A percentile compares a stretch with the other conserved stretches of the same genome.
Conservation (phyloP, 352 stramenopile genomes). For the Elongisporangium senticosum region DNA sequence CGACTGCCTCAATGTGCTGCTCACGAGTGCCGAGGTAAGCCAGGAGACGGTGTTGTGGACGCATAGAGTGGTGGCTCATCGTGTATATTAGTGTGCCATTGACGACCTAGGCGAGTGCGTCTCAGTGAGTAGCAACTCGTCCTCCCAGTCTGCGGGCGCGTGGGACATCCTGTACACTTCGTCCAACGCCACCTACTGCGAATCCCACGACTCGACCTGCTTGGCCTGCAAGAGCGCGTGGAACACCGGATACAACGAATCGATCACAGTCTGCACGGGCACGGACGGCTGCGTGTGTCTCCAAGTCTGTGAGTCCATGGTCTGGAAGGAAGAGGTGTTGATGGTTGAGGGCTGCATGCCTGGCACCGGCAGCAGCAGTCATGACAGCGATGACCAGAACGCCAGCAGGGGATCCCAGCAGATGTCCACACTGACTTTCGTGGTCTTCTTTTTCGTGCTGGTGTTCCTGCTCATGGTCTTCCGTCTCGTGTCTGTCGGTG, state of each 20-base stretch:
- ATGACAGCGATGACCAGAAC: background rate
- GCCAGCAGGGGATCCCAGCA: background rate
- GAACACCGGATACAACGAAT: conserved; percentile 10
- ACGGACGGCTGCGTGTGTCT: conserved; percentile 37
- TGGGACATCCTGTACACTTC: conserved; percentile 7
- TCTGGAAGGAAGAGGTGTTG: conserved; percentile 21
- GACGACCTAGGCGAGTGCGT: conserved; percentile 29
- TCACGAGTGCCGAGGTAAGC: conserved; percentile 13
- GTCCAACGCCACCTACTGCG: conserved; percentile 36
- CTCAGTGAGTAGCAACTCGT: background rate
- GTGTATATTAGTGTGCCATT: conserved; percentile 24
- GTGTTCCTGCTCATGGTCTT: background rate
- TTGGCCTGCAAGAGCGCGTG: conserved; percentile 21
- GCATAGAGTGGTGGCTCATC: background rate
- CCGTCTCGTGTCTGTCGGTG: background rate
- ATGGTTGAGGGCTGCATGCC: conserved; percentile 7
- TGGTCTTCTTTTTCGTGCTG: conserved; percentile 5
- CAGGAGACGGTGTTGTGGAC: too few relatives aligned
- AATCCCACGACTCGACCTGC: conserved; percentile 26
- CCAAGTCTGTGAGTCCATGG: conserved; percentile 21
- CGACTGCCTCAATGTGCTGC: conserved; percentile 27
- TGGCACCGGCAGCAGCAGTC: conserved; percentile 10
- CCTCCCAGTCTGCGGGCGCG: background rate
- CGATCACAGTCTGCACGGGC: conserved; percentile 26
- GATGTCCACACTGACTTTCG: conserved; percentile 16